Conservation (phyloP, 768 basidiomycete species). For the Paxillus involutus region DNA sequence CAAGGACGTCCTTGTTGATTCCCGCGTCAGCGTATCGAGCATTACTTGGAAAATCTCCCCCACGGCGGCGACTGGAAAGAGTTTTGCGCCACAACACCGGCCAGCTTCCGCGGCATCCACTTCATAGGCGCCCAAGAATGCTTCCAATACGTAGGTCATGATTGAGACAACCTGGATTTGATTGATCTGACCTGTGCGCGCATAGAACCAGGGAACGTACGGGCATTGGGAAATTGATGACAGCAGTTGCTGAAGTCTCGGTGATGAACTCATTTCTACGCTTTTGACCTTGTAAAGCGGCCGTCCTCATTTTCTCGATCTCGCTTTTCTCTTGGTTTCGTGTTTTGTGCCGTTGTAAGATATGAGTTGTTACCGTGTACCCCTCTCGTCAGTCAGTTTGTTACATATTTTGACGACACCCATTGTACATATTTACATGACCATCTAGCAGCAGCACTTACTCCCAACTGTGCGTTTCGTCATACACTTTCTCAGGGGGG, state of each 20-base stretch:
- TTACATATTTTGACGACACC: too few species aligned
- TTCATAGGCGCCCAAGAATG: slow-evolving; percentile 25
- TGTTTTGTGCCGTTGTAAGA: too few species aligned
- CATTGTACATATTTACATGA: too few species aligned
- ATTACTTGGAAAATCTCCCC: slow-evolving; percentile 29
- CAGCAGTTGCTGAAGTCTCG: slow-evolving; percentile 3
- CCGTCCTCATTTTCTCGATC: too few species aligned
- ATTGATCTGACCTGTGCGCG: too few species aligned
- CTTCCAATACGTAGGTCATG: slow-evolving; percentile 17
- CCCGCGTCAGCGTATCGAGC: slow-evolving; percentile 25
- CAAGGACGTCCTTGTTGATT: background rate
- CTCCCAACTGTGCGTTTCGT: too few species aligned
- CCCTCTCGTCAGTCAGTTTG: too few species aligned
- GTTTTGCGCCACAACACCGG: slow-evolving; percentile 35
- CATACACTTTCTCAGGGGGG: too few species aligned
- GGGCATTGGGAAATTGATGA: slow-evolving; percentile 28
- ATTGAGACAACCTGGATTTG: background rate
- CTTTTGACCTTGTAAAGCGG: too few species aligned
- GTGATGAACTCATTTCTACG: background rate
- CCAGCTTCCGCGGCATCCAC: slow-evolving; percentile 21
- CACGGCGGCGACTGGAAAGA: slow-evolving; percentile 27
- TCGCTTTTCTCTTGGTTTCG: too few species aligned
- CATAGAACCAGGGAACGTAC: slow-evolving; percentile 18
- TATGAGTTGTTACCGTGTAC: too few species aligned
- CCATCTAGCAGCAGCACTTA: too few species aligned